Evolutionary conservation across 495 filamentous ascomycete genomes (phyloP).

Genomic region (Melanomma pulvis-pyrius): DNA sequence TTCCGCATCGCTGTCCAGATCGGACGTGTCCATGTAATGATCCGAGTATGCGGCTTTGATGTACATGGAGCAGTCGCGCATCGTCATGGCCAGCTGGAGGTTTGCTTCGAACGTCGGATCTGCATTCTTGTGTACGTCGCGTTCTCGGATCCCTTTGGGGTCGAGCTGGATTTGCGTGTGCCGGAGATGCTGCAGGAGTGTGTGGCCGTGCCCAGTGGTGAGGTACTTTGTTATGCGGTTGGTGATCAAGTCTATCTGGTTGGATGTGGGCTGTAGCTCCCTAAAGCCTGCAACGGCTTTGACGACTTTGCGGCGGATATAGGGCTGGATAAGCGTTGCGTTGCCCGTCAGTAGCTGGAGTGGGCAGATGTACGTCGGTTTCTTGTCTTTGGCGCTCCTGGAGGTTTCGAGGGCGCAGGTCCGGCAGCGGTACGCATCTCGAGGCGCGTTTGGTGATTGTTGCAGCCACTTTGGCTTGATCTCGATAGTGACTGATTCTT

Average conservation of each 20-base stretch:
- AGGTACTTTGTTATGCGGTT: slow-evolving; percentile 13
- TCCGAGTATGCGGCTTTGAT: slow-evolving; percentile 53
- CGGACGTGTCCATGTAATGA: background rate
- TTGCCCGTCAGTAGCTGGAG: slow-evolving; percentile 57
- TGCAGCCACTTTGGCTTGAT: slow-evolving; percentile 95
- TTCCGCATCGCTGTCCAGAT: background rate
- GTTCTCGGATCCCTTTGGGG: slow-evolving; percentile 47
- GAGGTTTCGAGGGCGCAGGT: slow-evolving; percentile 76
- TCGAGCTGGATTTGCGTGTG: slow-evolving; percentile 57
- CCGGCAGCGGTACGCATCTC: slow-evolving; percentile 68
- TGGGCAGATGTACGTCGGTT: slow-evolving; percentile 53
- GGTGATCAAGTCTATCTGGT: slow-evolving; percentile 1
- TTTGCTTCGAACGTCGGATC: background rate
- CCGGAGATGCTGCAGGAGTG: slow-evolving; percentile 48
- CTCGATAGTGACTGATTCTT: slow-evolving; percentile 56
- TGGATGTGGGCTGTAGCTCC: background rate
- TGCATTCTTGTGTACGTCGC: slow-evolving; percentile 32
- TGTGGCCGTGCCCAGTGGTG: slow-evolving; percentile 16
- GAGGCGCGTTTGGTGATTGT: slow-evolving; percentile 78
- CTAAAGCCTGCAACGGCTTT: background rate
- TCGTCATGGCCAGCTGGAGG: slow-evolving; percentile 71
- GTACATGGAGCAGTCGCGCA: slow-evolving; percentile 86
- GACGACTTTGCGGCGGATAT: slow-evolving; percentile 7
- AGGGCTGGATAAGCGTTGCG: slow-evolving; percentile 40
- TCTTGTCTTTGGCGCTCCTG: slow-evolving; percentile 18